Base-by-base conservation (phyloP, 352 stramenopile genomes). In the Albugo laibachii region DNA sequence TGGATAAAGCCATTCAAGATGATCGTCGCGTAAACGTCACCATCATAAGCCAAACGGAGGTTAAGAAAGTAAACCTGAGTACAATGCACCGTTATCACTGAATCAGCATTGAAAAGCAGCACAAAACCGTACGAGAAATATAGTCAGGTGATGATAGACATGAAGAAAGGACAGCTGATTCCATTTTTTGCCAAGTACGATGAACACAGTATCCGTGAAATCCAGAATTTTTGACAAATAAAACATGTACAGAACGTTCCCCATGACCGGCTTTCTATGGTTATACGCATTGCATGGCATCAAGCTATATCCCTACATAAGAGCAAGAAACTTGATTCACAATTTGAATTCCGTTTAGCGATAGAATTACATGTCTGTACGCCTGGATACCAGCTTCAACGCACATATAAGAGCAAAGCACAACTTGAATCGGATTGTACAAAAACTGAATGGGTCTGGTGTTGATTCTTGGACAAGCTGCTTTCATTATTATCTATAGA, bases 151-250 rank as follows among this genome's bases (percentile, higher is more conserved):
- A 75, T 98, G 93, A 80, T 98, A 99, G 31, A 97, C 86, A 66
- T 98, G 93, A 41, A 98, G 61, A 69, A 98, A 97, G 11, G 79
- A 95, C 39, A 98, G 83, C 64, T 96, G 92, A 58, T 94, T 93
- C 89, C 88, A 97, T 59, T 97, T 97, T 67, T 97, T 97, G 53
- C 89, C 85, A 19, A 96, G 55, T 49, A 99, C 86, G 61, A 99
- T 99, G 69, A 99, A 98, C 63, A 98, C 81, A 34, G 87, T 96
- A 69, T 96, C 86, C 49, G 65, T 64, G 49, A 93, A 91, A 56
- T 96, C 86, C 15, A 95, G 63, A 36, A 95, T 65, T 76, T 99
- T 98, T 50, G 84, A 95, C 42, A 97, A 59, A 65, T 96, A 98
- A 61, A 98, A 98, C 1, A 97, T 61, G 75, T 91, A 98, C 1